phyloP scores from a whole-genome alignment of 805 yeast species.

The Zygosaccharomyces bailii region DNA sequence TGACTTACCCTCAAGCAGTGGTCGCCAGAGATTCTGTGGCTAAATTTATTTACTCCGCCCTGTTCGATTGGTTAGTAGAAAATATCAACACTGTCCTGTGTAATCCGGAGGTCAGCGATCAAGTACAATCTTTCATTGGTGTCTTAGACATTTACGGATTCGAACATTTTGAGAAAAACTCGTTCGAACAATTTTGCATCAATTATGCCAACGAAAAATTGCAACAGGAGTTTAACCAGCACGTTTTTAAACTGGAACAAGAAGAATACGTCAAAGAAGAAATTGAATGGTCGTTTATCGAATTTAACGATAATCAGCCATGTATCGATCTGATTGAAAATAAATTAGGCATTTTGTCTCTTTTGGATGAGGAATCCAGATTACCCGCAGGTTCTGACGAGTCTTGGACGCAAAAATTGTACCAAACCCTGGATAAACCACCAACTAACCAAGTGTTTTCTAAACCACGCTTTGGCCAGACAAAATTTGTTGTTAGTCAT shows the following conservation, averaged over 20 bases:
- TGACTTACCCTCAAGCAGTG: slow-evolving; percentile 77
- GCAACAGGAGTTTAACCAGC: slow-evolving; percentile 97
- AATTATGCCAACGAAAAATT: slow-evolving; percentile 96
- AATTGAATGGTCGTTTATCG: slow-evolving; percentile 96
- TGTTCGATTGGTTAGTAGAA: slow-evolving; percentile 92
- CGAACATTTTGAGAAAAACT: slow-evolving; percentile 90
- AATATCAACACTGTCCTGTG: slow-evolving; percentile 79
- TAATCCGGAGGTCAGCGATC: slow-evolving; percentile 58
- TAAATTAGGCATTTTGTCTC: slow-evolving; percentile 78
- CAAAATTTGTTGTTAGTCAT: slow-evolving; percentile 85
- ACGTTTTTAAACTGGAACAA: slow-evolving; percentile 94
- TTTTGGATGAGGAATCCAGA: slow-evolving; percentile 92
- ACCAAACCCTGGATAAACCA: slow-evolving; percentile 75
- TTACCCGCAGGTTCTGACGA: slow-evolving; percentile 91
- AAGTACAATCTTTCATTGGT: slow-evolving; percentile 78
- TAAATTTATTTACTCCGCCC: slow-evolving; percentile 84
- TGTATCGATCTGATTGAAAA: slow-evolving; percentile 90
- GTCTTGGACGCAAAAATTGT: slow-evolving; percentile 87
- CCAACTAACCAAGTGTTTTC: slow-evolving; percentile 77
- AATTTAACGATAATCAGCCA: slow-evolving; percentile 94
- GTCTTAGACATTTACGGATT: slow-evolving; percentile 97
- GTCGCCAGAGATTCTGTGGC: slow-evolving; percentile 96
- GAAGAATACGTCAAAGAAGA: slow-evolving; percentile 90
- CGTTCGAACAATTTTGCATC: slow-evolving; percentile 96
- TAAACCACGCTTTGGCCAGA: slow-evolving; percentile 92